Evolutionary conservation across 2,329 filamentous ascomycete genomes (phyloP).

Genomic region (Colletotrichum sp.): DNA sequence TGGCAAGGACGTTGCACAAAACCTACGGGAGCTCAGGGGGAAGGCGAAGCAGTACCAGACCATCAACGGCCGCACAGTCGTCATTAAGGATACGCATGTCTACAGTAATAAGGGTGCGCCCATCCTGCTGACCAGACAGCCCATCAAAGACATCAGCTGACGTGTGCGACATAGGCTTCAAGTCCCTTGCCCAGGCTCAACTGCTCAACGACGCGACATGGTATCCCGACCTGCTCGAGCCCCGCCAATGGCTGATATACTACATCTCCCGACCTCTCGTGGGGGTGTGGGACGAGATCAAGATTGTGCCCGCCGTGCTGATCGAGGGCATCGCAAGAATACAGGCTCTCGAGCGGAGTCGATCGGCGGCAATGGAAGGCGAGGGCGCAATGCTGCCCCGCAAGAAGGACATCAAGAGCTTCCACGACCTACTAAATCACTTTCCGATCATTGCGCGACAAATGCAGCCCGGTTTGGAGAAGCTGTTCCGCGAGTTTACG

Average conservation of each 20-base stretch:
- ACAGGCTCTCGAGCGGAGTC: slow-evolving; percentile 41
- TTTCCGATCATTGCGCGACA: slow-evolving; percentile 97
- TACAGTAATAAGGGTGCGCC: slow-evolving; percentile 92
- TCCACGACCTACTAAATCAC: slow-evolving; percentile 85
- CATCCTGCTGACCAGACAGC: background rate
- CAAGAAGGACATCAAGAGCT: slow-evolving; percentile 92
- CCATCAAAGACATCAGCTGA: background rate
- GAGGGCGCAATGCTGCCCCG: slow-evolving; percentile 57
- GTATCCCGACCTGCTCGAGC: slow-evolving; percentile 88
- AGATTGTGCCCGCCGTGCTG: slow-evolving; percentile 70
- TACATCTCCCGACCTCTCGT: slow-evolving; percentile 91
- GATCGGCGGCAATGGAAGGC: slow-evolving; percentile 39
- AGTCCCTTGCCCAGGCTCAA: slow-evolving; percentile 86
- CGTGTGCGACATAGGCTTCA: slow-evolving; percentile 72
- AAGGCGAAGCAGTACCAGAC: slow-evolving; percentile 96
- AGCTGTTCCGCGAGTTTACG: slow-evolving; percentile 87
- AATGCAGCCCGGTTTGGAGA: slow-evolving; percentile 92
- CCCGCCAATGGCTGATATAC: slow-evolving; percentile 94
- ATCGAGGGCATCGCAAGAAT: slow-evolving; percentile 48
- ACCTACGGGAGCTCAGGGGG: slow-evolving; percentile 82
- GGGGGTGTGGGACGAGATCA: slow-evolving; percentile 79
- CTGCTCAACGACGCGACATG: slow-evolving; percentile 84
- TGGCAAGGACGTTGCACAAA: slow-evolving; percentile 63
- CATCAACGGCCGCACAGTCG: slow-evolving; percentile 88
- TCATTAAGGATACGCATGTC: slow-evolving; percentile 90